Evolutionary conservation across 257 asterid species (phyloP), one percentile per base, ranked within the genome.

Genomic region (Solanum verrucosum): DNA sequence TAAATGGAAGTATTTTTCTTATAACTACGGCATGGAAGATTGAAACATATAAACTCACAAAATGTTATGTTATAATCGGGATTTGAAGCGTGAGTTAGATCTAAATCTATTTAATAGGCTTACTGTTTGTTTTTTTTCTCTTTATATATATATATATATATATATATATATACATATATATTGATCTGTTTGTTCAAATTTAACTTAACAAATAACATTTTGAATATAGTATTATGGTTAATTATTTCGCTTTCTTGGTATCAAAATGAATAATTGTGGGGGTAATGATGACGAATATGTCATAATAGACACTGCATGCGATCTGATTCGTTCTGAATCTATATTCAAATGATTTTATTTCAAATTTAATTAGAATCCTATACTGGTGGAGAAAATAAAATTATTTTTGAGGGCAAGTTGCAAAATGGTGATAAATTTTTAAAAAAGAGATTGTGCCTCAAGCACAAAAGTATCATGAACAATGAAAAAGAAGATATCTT

Each of bases 271-370:
- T 46, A 46, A 16, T 16, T 2, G 56, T 35, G 38, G 67, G 18
- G n/a, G 85, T 44, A 15, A 81, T 46, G 85, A 81, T 46, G 42
- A 81, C 16, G 38, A 79, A 27, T 15, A 14, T 44, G 84, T 79
- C 84, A 81, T 81, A 81, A 44, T 31, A 81, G 85, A 29, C 85
- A 81, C 68, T 81, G 85, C 85, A 46, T 81, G 68, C 29, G 29
- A 81, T n/a, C n/a, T n/a, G n/a, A n/a, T n/a, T n/a, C n/a, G n/a
- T n/a, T 81, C 11, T 81, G 85, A 81, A 81, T 81, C 85, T 27
- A 49, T 9, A 42, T 81, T 46, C 38, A 14, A 10, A 46, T 81
- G 29, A 81, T 73, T 79, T 81, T 44, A 79, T 44, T 79, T 27
- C 63, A 44, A 79, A 81, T 9, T 73, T 46, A 71, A 71, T 46